Conservation (phyloP, 441 rosid species). For the Lepidium campestre region DNA sequence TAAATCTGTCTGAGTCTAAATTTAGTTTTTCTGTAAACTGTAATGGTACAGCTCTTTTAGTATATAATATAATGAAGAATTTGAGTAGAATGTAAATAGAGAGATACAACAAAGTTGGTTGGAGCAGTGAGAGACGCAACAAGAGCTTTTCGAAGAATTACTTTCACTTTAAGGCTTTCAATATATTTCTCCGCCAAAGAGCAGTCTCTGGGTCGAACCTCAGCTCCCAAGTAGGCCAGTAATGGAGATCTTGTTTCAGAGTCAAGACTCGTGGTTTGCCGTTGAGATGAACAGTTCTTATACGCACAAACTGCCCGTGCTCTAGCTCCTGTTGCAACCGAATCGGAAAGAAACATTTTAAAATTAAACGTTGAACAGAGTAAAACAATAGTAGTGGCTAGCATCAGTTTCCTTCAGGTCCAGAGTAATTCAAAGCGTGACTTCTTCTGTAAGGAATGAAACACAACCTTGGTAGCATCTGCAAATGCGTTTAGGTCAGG, state of each 20-base stretch:
- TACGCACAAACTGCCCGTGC: constrained; percentile 83
- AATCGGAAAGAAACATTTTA: background rate
- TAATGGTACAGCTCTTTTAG: background rate
- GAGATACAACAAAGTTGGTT: constrained; percentile 21
- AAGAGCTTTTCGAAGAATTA: background rate
- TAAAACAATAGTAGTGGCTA: background rate
- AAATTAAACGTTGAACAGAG: background rate
- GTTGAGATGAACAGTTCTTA: constrained; percentile 72
- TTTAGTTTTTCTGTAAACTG: background rate
- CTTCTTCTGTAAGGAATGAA: constrained; percentile 6
- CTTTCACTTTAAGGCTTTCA: constrained; percentile 52
- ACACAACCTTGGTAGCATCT: constrained; percentile 63
- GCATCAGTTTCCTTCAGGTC: background rate
- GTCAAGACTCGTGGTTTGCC: constrained; percentile 93
- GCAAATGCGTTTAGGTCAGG: constrained; percentile 82
- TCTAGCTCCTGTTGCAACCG: constrained; percentile 57
- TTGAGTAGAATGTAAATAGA: constrained; percentile 1
- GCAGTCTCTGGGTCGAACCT: constrained; percentile 76
- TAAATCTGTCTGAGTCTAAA: too few relatives aligned
- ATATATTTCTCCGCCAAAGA: constrained; percentile 59
- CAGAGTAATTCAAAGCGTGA: background rate
- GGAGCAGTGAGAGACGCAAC: background rate
- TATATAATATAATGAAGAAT: constrained; percentile 2
- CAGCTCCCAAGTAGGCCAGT: constrained; percentile 98
- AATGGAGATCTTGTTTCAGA: constrained; percentile 94